Percentiles rank a stretch among this genome's conserved stretches.
These are phyloP conservation scores for Gossypium thurberi DNA, from an alignment of 345 rosid genomes.

Conservation along the genomic window DNA sequence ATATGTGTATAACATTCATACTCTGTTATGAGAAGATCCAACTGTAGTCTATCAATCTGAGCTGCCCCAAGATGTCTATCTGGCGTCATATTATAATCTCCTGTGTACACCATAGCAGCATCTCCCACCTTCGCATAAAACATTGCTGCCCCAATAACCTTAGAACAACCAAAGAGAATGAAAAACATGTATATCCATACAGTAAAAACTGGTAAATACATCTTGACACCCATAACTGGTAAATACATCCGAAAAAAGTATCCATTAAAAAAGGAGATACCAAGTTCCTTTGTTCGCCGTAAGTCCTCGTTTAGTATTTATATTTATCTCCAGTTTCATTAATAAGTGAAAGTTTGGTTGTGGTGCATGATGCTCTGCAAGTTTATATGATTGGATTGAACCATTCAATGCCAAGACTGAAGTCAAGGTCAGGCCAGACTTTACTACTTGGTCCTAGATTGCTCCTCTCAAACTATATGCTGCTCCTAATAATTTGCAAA, in stretches of 20 bases:
- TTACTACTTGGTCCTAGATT: background rate
- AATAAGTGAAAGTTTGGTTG: background rate
- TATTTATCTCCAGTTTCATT: background rate
- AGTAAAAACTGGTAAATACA: background rate
- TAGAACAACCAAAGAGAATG: slow-evolving; percentile 6
- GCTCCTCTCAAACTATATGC: background rate
- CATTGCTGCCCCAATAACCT: slow-evolving; percentile 99
- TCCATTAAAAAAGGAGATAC: too few species aligned
- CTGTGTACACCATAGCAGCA: slow-evolving; percentile 81
- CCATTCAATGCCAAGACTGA: background rate
- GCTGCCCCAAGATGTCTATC: slow-evolving; percentile 99
- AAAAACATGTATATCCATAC: background rate
- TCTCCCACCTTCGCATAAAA: slow-evolving; percentile 91
- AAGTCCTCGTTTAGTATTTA: too few species aligned
- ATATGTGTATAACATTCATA: slow-evolving; percentile 24
- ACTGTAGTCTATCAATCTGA: slow-evolving; percentile 67
- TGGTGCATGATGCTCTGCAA: background rate
- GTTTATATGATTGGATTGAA: background rate
- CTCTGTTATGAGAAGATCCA: slow-evolving; percentile 96
- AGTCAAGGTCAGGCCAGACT: background rate
- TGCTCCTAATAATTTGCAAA: background rate
- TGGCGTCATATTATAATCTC: slow-evolving; percentile 96
- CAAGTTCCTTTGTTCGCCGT: too few species aligned
- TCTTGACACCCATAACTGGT: too few species aligned
- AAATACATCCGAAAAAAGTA: too few species aligned